Evolutionary conservation across 768 basidiomycete genomes (phyloP).

Genomic region (Auriscalpium vulgare): DNA sequence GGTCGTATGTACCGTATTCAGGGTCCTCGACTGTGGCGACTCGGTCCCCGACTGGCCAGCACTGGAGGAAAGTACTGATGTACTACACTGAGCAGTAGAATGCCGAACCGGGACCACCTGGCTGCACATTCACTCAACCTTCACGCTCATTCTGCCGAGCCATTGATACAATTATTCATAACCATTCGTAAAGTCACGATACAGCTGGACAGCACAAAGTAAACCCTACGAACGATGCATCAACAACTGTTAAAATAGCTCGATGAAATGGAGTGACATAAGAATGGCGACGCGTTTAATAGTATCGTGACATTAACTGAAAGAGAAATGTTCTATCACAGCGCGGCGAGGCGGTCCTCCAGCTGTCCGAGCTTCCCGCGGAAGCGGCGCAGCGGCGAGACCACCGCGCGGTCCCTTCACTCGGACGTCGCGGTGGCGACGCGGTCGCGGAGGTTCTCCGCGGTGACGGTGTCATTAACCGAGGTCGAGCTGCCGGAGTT

Average conservation of each 20-base stretch:
- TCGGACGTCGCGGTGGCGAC: conserved; percentile 33
- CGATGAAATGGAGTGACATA: neutral
- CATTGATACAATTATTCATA: neutral
- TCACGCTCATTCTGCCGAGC: too few species aligned
- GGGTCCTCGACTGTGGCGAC: too few species aligned
- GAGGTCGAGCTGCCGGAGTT: conserved; percentile 37
- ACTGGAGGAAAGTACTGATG: too few species aligned
- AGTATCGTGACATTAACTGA: neutral
- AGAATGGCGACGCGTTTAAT: neutral
- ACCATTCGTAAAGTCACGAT: neutral
- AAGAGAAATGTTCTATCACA: neutral
- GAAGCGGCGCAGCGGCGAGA: too few species aligned
- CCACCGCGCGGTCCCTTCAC: conserved; percentile 10
- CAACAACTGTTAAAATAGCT: neutral
- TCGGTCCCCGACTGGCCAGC: too few species aligned
- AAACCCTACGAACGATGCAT: neutral
- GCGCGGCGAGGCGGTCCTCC: neutral
- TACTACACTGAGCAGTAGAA: too few species aligned
- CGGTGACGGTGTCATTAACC: conserved; percentile 45
- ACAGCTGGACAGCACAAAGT: neutral
- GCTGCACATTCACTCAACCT: too few species aligned
- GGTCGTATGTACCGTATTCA: too few species aligned
- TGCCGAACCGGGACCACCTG: too few species aligned
- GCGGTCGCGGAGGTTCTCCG: conserved; percentile 38
- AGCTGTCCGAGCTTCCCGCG: neutral